Conservation (phyloP, 2,329 filamentous ascomycete genomes). For the Colletotrichum gloeosporioides region DNA sequence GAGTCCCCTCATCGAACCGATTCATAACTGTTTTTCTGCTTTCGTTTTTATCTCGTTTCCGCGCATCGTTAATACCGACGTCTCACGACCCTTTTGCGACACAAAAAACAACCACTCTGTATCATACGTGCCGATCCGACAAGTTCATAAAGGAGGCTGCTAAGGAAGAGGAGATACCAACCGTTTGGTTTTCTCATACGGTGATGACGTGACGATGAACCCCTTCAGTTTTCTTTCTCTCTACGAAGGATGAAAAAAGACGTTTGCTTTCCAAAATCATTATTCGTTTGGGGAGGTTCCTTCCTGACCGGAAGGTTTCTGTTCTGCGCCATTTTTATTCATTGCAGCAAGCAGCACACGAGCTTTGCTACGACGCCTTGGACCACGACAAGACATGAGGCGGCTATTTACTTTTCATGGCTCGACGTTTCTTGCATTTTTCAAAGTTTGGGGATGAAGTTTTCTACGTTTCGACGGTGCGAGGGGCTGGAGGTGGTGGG, state of each 20-base stretch:
- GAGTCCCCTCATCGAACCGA: slow-evolving; percentile 8
- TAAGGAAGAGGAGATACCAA: neutral
- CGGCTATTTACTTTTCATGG: slow-evolving; percentile 6
- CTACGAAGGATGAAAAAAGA: neutral
- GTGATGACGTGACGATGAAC: slow-evolving; percentile 8
- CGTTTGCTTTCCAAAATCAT: neutral
- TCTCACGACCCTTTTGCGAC: slow-evolving; percentile 1
- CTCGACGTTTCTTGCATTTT: neutral
- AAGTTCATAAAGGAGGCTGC: slow-evolving; percentile 8
- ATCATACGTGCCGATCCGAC: neutral
- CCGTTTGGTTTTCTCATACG: neutral
- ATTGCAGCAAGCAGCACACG: slow-evolving; percentile 16
- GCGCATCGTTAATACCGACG: slow-evolving; percentile 13
- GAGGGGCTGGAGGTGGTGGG: neutral
- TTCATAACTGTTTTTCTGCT: neutral
- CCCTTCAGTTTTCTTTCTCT: neutral
- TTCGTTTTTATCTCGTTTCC: neutral
- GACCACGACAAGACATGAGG: slow-evolving; percentile 19
- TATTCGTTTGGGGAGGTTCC: neutral
- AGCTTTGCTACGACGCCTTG: slow-evolving; percentile 22
- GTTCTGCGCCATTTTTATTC: neutral
- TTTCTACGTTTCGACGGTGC: neutral
- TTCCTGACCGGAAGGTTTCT: neutral
- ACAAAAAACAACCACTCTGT: neutral
- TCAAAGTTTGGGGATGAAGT: neutral